Conservation (phyloP, 768 basidiomycete species). For the Trametes maxima region DNA sequence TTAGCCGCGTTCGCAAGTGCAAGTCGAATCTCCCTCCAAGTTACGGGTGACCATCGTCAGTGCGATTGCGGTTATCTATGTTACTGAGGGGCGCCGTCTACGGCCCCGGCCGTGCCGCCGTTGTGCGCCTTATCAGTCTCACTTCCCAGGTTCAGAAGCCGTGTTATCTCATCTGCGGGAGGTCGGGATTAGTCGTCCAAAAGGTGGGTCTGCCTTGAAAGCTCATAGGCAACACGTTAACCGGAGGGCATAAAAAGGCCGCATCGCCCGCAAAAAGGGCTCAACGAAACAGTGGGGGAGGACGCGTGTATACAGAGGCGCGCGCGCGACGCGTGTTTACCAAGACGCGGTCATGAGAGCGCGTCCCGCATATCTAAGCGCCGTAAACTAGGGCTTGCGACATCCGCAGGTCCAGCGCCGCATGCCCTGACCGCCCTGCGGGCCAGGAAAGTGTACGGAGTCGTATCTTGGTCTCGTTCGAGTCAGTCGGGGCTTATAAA, state of each 20-base stretch:
- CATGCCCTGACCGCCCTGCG: background rate
- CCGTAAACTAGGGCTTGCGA: constrained; percentile 5
- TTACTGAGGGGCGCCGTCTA: background rate
- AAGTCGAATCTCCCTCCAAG: background rate
- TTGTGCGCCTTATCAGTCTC: constrained; percentile 1
- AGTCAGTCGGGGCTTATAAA: background rate
- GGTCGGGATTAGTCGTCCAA: background rate
- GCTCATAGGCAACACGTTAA: background rate
- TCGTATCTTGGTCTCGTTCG: background rate
- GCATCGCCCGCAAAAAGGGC: too few species aligned
- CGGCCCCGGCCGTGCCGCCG: background rate
- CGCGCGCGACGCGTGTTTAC: background rate
- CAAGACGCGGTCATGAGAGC: background rate
- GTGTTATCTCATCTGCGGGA: background rate
- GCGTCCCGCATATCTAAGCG: constrained; percentile 17
- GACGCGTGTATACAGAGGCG: background rate
- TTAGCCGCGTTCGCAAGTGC: constrained; percentile 4
- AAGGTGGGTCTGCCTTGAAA: background rate
- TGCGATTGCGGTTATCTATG: background rate
- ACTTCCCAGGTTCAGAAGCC: background rate
- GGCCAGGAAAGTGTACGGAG: background rate
- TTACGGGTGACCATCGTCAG: background rate
- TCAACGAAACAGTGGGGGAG: background rate
- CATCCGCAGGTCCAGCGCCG: constrained; percentile 4
- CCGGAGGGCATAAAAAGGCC: too few species aligned